A percentile compares a stretch with the other conserved stretches of the same genome.
Evolutionary conservation across 2,329 filamentous ascomycete genomes (phyloP).

Genomic region (Rutstroemia sydowiana): DNA sequence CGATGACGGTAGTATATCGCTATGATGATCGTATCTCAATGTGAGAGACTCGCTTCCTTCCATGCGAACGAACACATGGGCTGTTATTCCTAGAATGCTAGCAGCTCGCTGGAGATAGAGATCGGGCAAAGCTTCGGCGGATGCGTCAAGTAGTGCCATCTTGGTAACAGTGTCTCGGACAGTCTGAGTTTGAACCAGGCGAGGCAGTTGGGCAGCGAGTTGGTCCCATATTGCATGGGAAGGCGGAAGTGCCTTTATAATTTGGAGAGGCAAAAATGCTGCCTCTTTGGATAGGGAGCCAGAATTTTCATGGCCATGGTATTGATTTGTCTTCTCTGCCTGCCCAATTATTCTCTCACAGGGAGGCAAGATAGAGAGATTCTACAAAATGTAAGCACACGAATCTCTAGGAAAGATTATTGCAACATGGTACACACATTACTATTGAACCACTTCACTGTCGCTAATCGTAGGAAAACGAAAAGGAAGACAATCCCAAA

Average conservation of each 20-base stretch:
- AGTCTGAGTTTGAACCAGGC: not conserved
- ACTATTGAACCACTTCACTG: not conserved
- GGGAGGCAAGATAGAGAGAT: not conserved
- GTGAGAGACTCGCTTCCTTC: constrained; percentile 2
- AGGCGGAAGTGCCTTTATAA: not conserved
- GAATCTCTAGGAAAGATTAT: not conserved
- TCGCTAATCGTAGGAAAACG: not conserved
- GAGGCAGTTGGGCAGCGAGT: not conserved
- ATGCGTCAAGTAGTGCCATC: not conserved
- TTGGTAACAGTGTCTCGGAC: not conserved
- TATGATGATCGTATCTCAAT: not conserved
- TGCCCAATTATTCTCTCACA: constrained; percentile 1
- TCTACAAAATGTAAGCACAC: not conserved
- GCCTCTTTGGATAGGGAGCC: not conserved
- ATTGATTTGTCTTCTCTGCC: not conserved
- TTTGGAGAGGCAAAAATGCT: not conserved
- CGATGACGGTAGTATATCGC: not conserved
- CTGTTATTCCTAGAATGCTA: not conserved
- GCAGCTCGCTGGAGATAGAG: not conserved
- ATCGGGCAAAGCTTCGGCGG: not conserved
- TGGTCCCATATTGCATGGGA: not conserved
- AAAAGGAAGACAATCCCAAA: not conserved
- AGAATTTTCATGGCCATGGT: not conserved
- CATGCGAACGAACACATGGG: not conserved
- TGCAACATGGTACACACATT: not conserved